Conservation (phyloP, 805 yeast species). For the Ogataea ramenticola region DNA sequence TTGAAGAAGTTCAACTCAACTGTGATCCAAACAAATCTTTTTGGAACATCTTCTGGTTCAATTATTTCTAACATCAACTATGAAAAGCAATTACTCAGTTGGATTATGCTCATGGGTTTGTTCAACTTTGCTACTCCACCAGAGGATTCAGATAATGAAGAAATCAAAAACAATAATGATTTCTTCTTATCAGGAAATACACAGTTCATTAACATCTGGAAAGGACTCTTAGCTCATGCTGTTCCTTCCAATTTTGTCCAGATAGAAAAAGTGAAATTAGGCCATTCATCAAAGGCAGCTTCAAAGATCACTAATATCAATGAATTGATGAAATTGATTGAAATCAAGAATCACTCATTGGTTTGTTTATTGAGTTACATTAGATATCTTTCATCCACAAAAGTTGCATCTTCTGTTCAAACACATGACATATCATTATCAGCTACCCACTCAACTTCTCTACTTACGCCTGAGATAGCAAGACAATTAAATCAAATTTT, state of each 20-base stretch:
- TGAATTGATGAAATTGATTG: slow-evolving; percentile 32
- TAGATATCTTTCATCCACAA: slow-evolving; percentile 40
- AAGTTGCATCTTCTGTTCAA: slow-evolving; percentile 23
- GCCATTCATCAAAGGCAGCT: slow-evolving; percentile 5
- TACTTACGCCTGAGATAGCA: slow-evolving; percentile 26
- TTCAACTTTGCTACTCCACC: slow-evolving; percentile 37
- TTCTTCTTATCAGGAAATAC: slow-evolving; percentile 48
- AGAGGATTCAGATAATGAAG: slow-evolving; percentile 6
- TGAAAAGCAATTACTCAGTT: slow-evolving; percentile 39
- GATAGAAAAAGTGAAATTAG: slow-evolving; percentile 20
- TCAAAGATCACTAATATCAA: slow-evolving; percentile 27
- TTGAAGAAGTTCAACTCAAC: slow-evolving; percentile 28
- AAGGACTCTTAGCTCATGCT: slow-evolving; percentile 44
- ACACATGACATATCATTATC: slow-evolving; percentile 18
- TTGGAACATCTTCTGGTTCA: slow-evolving; percentile 18
- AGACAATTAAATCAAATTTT: slow-evolving; percentile 23
- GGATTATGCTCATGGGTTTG: slow-evolving; percentile 59
- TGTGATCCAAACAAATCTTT: slow-evolving; percentile 25
- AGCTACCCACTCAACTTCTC: slow-evolving; percentile 10
- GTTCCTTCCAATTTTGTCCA: slow-evolving; percentile 34
- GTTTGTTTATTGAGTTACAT: slow-evolving; percentile 50
- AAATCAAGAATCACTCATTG: slow-evolving; percentile 51
- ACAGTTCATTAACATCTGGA: slow-evolving; percentile 60
- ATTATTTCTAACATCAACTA: slow-evolving; percentile 23
- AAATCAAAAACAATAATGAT: slow-evolving; percentile 32